These are phyloP conservation scores for Halophytophthora batemanensis DNA, from an alignment of 352 stramenopile genomes.

Conservation along the genomic window DNA sequence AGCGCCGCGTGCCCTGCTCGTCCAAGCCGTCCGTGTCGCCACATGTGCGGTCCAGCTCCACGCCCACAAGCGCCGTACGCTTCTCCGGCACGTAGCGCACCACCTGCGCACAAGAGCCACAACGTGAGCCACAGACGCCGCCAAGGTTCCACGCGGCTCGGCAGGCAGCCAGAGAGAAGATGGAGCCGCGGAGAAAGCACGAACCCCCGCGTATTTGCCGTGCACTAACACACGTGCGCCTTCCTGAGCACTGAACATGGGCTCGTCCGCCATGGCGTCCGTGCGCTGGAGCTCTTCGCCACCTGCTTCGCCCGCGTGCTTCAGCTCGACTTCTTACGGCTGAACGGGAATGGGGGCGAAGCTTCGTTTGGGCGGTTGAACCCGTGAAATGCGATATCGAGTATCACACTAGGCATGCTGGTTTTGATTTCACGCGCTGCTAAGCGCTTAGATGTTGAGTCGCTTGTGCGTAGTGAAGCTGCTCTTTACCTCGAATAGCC, in stretches of 20 bases:
- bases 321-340: too few relatives aligned
- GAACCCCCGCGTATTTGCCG: conserved; percentile 77
- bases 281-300: conserved; percentile 85
- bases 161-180: conserved; percentile 3
- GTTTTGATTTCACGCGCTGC: too few relatives aligned
- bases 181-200: conserved; percentile 4
- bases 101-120: conserved; percentile 32
- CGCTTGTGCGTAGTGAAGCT: too few relatives aligned
- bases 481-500: too few relatives aligned
- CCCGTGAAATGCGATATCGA: too few relatives aligned
- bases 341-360: neutral
- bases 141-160: neutral
- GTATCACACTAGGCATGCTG: too few relatives aligned
- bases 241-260: conserved; percentile 17
- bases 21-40: conserved; percentile 73
- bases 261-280: conserved; percentile 32
- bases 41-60: conserved; percentile 79
- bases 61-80: conserved; percentile 58
- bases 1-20: conserved; percentile 69
- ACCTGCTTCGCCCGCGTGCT: conserved; percentile 21
- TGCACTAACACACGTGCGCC: conserved; percentile 66
- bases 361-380: neutral
- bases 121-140: conserved; percentile 5
- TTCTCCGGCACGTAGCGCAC: conserved; percentile 63
- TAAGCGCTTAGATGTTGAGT: too few relatives aligned